phyloP scores from a whole-genome alignment of 371 early-diverging fungal genomes.

The Actinomucor elegans region DNA sequence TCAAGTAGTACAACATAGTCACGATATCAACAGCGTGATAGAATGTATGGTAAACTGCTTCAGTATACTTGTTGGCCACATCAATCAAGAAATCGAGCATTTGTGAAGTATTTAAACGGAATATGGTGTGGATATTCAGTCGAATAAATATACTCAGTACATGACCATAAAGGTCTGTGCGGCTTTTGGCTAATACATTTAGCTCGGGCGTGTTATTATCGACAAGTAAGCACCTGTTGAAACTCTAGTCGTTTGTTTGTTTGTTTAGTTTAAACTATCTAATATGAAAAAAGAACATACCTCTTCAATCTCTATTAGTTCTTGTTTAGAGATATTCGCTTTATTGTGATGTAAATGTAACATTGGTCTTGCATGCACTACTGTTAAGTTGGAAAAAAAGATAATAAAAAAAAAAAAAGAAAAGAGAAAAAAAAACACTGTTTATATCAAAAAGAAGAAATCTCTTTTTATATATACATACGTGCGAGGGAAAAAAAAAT shows the following conservation, averaged over 20 bases:
- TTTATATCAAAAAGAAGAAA: not conserved
- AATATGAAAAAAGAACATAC: not conserved
- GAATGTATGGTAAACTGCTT: constrained; percentile 86
- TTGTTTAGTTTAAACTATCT: too few species aligned
- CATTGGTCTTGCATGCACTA: not conserved
- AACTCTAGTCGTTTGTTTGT: not conserved
- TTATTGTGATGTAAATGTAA: not conserved
- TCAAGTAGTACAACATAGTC: constrained; percentile 72
- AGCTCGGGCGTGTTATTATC: constrained; percentile 44
- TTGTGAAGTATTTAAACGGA: constrained; percentile 37
- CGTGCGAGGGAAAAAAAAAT: not conserved
- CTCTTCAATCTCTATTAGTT: not conserved
- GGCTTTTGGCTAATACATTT: constrained; percentile 58
- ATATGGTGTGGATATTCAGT: constrained; percentile 48
- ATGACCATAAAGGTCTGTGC: constrained; percentile 60
- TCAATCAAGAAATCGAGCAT: constrained; percentile 81
- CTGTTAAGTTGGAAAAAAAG: not conserved
- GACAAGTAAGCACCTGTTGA: not conserved
- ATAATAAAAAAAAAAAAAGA: not conserved
- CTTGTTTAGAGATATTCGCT: not conserved
- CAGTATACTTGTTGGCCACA: constrained; percentile 69
- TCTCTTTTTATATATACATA: too few species aligned
- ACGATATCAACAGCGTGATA: constrained; percentile 90
- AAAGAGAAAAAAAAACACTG: not conserved
- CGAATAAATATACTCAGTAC: constrained; percentile 61